phyloP scores from a whole-genome alignment of 805 yeast species.

The Isabelozyma gotoi region DNA sequence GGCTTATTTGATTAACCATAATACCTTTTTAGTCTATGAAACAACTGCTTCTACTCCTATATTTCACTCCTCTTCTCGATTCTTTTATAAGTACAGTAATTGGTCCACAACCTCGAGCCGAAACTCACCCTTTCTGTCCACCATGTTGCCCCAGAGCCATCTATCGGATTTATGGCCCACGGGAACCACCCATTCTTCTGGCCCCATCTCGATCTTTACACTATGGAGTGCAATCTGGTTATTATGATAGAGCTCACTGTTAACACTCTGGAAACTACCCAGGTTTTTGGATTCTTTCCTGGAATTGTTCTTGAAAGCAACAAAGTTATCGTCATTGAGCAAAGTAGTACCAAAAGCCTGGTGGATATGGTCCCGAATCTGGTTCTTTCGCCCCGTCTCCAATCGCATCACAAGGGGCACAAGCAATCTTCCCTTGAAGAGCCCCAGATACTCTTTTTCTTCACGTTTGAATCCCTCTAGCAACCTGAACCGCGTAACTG shows the following conservation, averaged over 20 bases:
- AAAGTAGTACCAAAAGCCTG: slow-evolving; percentile 17
- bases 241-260: slow-evolving; percentile 12
- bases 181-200: background rate
- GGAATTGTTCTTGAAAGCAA: slow-evolving; percentile 11
- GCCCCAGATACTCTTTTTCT: slow-evolving; percentile 9
- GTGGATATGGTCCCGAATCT: slow-evolving; percentile 21
- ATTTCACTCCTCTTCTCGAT: too few species aligned
- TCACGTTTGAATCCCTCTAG: slow-evolving; percentile 10
- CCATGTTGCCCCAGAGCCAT: background rate
- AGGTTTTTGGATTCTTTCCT: too few species aligned
- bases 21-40: too few species aligned
- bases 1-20: too few species aligned
- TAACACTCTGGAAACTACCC: slow-evolving; percentile 4
- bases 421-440: slow-evolving; percentile 10
- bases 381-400: slow-evolving; percentile 24
- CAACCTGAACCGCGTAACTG: slow-evolving; percentile 16
- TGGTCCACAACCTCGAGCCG: background rate
- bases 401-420: slow-evolving; percentile 18
- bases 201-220: slow-evolving; percentile 5
- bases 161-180: background rate
- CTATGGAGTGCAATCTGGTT: slow-evolving; percentile 25
- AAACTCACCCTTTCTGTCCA: background rate
- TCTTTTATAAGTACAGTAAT: background rate
- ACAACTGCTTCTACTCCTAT: too few species aligned
- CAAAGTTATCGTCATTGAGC: slow-evolving; percentile 22